Evolutionary conservation across 108 stramenopile genomes (phyloP).

Genomic region (Mediolabrus comicus): DNA sequence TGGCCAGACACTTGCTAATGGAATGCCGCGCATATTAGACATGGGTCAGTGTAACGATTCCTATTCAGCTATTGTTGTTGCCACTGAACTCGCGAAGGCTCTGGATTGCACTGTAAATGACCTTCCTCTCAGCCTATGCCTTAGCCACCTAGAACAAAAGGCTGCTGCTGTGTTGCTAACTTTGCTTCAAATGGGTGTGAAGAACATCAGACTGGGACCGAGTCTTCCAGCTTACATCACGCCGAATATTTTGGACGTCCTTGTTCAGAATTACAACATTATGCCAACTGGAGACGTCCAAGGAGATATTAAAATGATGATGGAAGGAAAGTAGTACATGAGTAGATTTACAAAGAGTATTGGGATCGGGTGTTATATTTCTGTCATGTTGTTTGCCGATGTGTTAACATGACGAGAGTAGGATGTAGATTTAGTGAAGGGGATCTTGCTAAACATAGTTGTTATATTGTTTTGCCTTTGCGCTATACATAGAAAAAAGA

Average conservation of each 20-base stretch:
- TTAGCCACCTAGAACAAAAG: slow-evolving; percentile 79
- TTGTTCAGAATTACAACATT: slow-evolving; percentile 69
- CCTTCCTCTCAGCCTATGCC: slow-evolving; percentile 58
- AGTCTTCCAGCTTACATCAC: slow-evolving; percentile 71
- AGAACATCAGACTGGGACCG: slow-evolving; percentile 84
- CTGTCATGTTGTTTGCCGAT: slow-evolving; percentile 12
- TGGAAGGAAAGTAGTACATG: slow-evolving; percentile 69
- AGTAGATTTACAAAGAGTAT: not conserved
- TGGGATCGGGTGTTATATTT: not conserved
- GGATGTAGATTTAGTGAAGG: too few species aligned
- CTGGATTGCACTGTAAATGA: slow-evolving; percentile 72
- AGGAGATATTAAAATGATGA: slow-evolving; percentile 60
- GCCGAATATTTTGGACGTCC: slow-evolving; percentile 60
- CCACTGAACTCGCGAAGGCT: slow-evolving; percentile 80
- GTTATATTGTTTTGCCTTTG: too few species aligned
- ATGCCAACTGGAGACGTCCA: slow-evolving; percentile 60
- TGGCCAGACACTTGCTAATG: slow-evolving; percentile 55
- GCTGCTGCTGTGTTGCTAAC: slow-evolving; percentile 84
- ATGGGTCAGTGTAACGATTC: slow-evolving; percentile 90
- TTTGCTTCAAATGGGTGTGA: slow-evolving; percentile 71
- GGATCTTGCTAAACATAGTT: too few species aligned
- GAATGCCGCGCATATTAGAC: slow-evolving; percentile 80
- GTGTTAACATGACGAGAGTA: slow-evolving; percentile 3
- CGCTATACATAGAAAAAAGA: too few species aligned
- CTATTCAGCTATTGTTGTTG: slow-evolving; percentile 79